Evolutionary conservation across 2,329 filamentous ascomycete species (phyloP).

Genomic region (Aspergillus uvarum): DNA sequence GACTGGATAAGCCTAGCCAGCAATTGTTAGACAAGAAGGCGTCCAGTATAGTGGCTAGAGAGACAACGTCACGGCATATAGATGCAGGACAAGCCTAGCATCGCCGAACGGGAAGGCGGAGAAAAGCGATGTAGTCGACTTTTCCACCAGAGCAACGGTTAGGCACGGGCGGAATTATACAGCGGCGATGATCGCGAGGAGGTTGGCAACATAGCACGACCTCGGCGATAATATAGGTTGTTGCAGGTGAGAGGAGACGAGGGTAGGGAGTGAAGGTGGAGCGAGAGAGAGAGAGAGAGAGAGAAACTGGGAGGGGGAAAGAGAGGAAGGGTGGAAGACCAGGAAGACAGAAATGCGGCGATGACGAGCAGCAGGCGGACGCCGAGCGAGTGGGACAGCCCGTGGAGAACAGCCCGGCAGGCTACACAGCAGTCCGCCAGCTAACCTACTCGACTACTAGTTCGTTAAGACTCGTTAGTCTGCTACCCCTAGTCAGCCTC

Average conservation of each 20-base stretch:
- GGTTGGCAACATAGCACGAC: not conserved
- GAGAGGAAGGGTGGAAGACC: not conserved
- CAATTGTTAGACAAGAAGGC: not conserved
- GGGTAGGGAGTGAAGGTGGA: not conserved
- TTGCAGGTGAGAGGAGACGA: not conserved
- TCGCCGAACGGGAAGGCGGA: constrained; percentile 19
- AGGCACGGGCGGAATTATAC: not conserved
- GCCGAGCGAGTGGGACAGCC: not conserved
- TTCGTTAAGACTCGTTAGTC: not conserved
- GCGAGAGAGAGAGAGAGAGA: not conserved
- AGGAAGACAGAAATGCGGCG: not conserved
- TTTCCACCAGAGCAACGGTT: not conserved
- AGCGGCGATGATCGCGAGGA: not conserved
- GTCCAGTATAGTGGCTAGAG: not conserved
- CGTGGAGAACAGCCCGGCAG: not conserved
- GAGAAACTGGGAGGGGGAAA: not conserved
- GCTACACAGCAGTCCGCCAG: not conserved
- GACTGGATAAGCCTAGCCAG: not conserved
- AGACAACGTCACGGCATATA: constrained; percentile 12
- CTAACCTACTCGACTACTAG: not conserved
- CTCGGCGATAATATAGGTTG: not conserved
- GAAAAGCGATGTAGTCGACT: not conserved
- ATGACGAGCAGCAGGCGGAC: constrained; percentile 1
- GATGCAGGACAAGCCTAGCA: constrained; percentile 26
- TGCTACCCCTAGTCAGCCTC: too few relatives aligned